Base-by-base conservation (phyloP, 176 grass and related monocot genomes). In the Aegilops speltoides region DNA sequence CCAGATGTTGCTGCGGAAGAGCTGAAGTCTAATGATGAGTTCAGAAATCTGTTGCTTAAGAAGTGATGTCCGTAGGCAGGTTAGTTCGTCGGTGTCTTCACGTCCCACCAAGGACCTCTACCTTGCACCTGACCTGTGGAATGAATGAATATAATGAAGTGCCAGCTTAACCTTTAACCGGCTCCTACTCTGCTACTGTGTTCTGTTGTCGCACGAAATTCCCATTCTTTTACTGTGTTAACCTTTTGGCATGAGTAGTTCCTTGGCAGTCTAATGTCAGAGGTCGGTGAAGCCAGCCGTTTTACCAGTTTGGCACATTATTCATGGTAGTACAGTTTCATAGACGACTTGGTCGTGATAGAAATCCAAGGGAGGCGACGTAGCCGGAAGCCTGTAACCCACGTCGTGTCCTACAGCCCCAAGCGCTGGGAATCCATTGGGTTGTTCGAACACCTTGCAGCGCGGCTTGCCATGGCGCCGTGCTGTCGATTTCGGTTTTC, bases 1-100 rank as follows among this genome's bases (percentile, higher is more conserved):
- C 26, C 85, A 15, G 89, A 92, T 66, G 50, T 57, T 82, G 91
- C 37, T 2, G 25, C 72, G 40, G 94, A 90, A 87, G 86, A 93
- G 82, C 74, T 92, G 25, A 99, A 99, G 62, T 99, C 97, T 37
- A 99, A 99, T 81, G 92, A 96, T 20, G 94, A 86, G 11, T 99
- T 99, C 45, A 90, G 97, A 93, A 86, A 96, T 76, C 34, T 99
- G 37, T 89, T 96, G 11, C 88, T 96, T 80, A 99, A 99, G 82
- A 94, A 96, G 84, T 93, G 79, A 99, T 82, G 23, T 36, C 81
- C 8, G 25, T 84, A 83, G 41, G 40, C 59, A 83, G 72, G 77
- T 79, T 69, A 77, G 77, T 86, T 66, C 7, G 13, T 73, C 46
- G 36, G 64, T 62, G 38, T 43, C 17, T 50, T 87, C 64, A 25